phyloP scores from a whole-genome alignment of 352 stramenopile species.

The Phytophthora megakarya region DNA sequence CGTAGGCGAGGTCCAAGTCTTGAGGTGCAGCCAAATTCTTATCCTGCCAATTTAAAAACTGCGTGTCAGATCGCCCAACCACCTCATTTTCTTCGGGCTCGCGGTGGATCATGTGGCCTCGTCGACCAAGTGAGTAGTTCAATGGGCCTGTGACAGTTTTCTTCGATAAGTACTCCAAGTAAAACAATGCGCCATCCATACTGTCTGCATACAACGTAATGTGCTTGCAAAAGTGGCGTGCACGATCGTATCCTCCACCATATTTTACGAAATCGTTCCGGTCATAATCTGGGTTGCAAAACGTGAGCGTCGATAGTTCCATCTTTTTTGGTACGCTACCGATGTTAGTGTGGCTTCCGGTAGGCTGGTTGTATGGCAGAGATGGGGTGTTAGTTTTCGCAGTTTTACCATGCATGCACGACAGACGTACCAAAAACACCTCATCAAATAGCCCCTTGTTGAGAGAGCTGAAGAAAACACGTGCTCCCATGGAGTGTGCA shows the following conservation, averaged over 20 bases:
- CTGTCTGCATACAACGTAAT: conserved; percentile 83
- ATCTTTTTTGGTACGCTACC: conserved; percentile 18
- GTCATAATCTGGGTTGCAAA: conserved; percentile 84
- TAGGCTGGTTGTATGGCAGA: conserved; percentile 10
- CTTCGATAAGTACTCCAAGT: conserved; percentile 64
- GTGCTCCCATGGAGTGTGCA: conserved; percentile 68
- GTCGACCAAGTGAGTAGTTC: conserved; percentile 60
- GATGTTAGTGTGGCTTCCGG: conserved; percentile 20
- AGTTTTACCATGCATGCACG: not conserved
- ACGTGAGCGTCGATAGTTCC: conserved; percentile 62
- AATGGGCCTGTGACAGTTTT: conserved; percentile 44
- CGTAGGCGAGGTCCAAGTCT: conserved; percentile 60
- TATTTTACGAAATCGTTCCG: conserved; percentile 64
- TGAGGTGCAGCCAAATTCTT: conserved; percentile 43
- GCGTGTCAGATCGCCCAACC: conserved; percentile 33
- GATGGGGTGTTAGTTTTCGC: conserved; percentile 2
- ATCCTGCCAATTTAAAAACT: conserved; percentile 45
- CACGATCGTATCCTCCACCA: conserved; percentile 55
- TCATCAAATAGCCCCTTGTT: conserved; percentile 50
- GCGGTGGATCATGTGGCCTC: conserved; percentile 59
- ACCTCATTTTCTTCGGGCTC: conserved; percentile 36
- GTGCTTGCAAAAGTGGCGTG: conserved; percentile 58
- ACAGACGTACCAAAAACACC: conserved; percentile 45
- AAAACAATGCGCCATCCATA: conserved; percentile 76
- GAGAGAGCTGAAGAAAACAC: conserved; percentile 59